These are phyloP conservation scores for Ambrosia hybrid DNA, from an alignment of 140 eudicot species.

Conservation along the genomic window DNA sequence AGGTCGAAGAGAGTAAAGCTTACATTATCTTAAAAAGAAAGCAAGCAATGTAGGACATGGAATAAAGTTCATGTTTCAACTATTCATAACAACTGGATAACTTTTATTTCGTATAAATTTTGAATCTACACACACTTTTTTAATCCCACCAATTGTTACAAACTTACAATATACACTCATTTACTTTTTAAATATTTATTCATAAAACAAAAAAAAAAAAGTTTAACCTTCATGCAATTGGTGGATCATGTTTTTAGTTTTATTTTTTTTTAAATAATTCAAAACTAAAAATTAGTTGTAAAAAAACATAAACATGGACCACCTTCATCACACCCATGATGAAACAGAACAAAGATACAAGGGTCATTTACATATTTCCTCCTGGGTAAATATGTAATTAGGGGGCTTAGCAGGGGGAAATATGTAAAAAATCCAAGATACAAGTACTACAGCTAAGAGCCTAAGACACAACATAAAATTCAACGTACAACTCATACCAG, in stretches of 20 bases:
- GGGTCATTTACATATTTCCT: too few species aligned
- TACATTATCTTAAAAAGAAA: conserved; percentile 36
- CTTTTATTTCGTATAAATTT: conserved; percentile 3
- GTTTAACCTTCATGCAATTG: background rate
- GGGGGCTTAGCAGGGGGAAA: too few species aligned
- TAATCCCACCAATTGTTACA: background rate
- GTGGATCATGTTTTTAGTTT: background rate
- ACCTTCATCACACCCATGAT: conserved; percentile 12
- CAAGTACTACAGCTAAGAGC: conserved; percentile 33
- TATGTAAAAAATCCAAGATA: too few species aligned
- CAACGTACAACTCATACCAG: conserved; percentile 6
- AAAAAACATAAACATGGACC: background rate
- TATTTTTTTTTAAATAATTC: too few species aligned
- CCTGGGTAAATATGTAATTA: too few species aligned
- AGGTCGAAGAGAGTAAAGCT: conserved; percentile 23
- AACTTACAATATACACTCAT: background rate
- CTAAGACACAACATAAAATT: conserved; percentile 20
- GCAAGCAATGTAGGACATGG: conserved; percentile 31
- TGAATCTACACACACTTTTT: conserved; percentile 6
- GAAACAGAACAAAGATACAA: background rate
- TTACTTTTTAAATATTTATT: background rate
- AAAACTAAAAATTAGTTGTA: background rate
- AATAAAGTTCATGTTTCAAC: conserved; percentile 6
- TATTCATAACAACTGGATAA: conserved; percentile 1
- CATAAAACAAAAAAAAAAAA: background rate